Evolutionary conservation across 805 yeast species (phyloP).

Genomic region (Barnettozyma sucrosica): DNA sequence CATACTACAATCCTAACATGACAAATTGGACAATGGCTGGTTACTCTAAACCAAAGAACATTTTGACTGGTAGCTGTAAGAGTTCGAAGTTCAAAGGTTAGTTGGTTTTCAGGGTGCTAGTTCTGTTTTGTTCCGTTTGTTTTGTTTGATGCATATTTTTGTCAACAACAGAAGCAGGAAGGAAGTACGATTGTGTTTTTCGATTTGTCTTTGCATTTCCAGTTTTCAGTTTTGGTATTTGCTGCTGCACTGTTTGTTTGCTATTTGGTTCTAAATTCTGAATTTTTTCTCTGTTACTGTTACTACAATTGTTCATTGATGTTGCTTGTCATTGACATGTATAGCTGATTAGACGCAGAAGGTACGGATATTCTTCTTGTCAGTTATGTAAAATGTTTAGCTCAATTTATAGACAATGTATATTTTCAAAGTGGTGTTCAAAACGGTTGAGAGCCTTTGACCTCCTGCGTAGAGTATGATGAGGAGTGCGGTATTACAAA

Average conservation of each 20-base stretch:
- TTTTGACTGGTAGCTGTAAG: conserved; percentile 23
- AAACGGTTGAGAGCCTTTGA: too few relatives aligned
- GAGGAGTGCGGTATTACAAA: too few relatives aligned
- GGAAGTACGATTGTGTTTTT: background rate
- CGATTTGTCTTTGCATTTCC: background rate
- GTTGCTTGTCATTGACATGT: background rate
- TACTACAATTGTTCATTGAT: background rate
- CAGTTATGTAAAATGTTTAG: background rate
- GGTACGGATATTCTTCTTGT: background rate
- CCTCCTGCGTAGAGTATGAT: too few relatives aligned
- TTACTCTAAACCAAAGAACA: conserved; percentile 36
- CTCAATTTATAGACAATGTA: background rate
- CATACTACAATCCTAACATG: conserved; percentile 38
- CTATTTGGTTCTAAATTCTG: background rate
- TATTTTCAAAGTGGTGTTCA: background rate
- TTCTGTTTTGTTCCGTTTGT: background rate
- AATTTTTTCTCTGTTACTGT: background rate
- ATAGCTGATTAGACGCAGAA: background rate
- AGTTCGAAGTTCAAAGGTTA: conserved; percentile 9
- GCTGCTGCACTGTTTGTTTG: background rate
- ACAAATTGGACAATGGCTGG: conserved; percentile 42
- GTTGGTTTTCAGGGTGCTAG: background rate
- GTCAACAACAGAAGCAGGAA: background rate
- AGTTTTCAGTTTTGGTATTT: background rate
- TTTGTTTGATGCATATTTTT: background rate